Conservation (phyloP, 208 protist genomes). For the Trypanosoma theileri region DNA sequence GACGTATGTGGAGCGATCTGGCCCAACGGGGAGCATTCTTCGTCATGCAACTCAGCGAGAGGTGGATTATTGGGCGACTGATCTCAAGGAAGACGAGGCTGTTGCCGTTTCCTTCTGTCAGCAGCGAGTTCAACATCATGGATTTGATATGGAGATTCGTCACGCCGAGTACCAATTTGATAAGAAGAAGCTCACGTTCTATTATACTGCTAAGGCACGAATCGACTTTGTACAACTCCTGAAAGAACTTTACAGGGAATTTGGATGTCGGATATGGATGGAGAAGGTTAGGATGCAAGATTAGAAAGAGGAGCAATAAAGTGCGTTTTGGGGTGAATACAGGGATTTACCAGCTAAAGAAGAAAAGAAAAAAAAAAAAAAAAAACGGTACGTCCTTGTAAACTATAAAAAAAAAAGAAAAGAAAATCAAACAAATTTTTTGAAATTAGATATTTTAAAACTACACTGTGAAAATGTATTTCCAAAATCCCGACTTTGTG, state of each 20-base stretch:
- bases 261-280: constrained; percentile 91
- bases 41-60: constrained; percentile 79
- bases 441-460: constrained; percentile 1
- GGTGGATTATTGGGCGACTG: constrained; percentile 86
- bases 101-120: constrained; percentile 69
- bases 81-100: constrained; percentile 80
- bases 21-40: constrained; percentile 55
- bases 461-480: background rate
- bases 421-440: constrained; percentile 20
- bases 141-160: constrained; percentile 76
- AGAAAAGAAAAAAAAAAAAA: constrained; percentile 12
- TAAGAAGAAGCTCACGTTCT: constrained; percentile 93
- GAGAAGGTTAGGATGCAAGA: constrained; percentile 63
- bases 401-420: constrained; percentile 24
- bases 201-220: constrained; percentile 74
- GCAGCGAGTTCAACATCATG: constrained; percentile 49
- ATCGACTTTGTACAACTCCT: constrained; percentile 85
- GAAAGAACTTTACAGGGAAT: constrained; percentile 85
- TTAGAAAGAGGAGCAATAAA: constrained; percentile 12
- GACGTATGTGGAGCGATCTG: constrained; percentile 62
- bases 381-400: constrained; percentile 6
- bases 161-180: constrained; percentile 92
- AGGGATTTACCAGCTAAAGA: background rate
- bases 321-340: background rate
- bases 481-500: constrained; percentile 5